These are phyloP conservation scores for Aspergillus taichungensis DNA, from an alignment of 495 filamentous ascomycete genomes.

Conservation along the genomic window DNA sequence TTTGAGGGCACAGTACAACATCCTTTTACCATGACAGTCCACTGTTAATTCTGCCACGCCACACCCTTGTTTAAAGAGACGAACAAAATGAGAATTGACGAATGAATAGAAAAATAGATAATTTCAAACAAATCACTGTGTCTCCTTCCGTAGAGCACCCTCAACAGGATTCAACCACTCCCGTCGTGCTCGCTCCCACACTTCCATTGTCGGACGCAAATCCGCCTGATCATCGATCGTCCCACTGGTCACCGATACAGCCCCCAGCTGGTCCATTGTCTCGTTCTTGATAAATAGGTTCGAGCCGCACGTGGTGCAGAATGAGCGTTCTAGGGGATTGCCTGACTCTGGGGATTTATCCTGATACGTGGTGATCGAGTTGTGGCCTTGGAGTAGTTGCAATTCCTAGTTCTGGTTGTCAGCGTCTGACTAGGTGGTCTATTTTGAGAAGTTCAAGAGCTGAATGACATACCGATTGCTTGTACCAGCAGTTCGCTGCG, in stretches of 20 bases:
- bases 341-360: conserved; percentile 1
- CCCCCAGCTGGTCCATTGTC: not conserved
- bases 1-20: too few relatives aligned
- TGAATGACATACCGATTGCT: not conserved
- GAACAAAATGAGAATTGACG: too few relatives aligned
- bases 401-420: not conserved
- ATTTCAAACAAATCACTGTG: not conserved
- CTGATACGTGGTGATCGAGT: conserved; percentile 2
- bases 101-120: too few relatives aligned
- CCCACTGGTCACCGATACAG: conserved; percentile 2
- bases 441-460: not conserved
- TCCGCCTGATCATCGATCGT: conserved; percentile 2
- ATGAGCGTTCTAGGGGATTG: conserved; percentile 3
- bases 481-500: conserved; percentile 6
- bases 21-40: too few relatives aligned
- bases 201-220: not conserved
- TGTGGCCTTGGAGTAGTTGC: conserved; percentile 2
- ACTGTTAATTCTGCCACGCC: too few relatives aligned
- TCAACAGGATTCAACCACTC: conserved; percentile 1
- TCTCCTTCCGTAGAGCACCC: not conserved
- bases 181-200: conserved; percentile 1
- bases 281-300: conserved; percentile 1
- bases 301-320: conserved; percentile 11
- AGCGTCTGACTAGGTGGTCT: not conserved
- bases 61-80: too few relatives aligned